A percentile compares a stretch with the other conserved stretches of the same genome.
These are phyloP conservation scores for Patellifolia procumbens DNA, from an alignment of 179 eudicot genomes.

Conservation along the genomic window DNA sequence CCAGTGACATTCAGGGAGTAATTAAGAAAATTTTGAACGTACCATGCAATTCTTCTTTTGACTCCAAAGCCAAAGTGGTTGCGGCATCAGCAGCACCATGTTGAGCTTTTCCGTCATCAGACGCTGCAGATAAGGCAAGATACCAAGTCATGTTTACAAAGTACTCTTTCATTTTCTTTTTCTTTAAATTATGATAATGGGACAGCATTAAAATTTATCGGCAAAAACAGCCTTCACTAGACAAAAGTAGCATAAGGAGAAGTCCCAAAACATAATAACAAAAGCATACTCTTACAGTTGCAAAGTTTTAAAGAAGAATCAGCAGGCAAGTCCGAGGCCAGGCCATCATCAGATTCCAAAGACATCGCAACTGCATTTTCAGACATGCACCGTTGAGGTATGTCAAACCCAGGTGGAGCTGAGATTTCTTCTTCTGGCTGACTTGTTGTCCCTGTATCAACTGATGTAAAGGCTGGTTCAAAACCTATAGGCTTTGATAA, in stretches of 20 bases:
- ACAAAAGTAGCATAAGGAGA: not conserved
- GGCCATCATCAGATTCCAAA: conserved; percentile 15
- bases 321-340: conserved; percentile 15
- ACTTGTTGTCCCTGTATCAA: conserved; percentile 15
- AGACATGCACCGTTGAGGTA: conserved; percentile 23
- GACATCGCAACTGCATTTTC: conserved; percentile 20
- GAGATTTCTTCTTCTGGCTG: conserved; percentile 34
- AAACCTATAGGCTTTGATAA: conserved; percentile 6
- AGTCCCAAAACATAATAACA: not conserved
- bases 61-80: conserved; percentile 4
- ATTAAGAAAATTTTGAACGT: not conserved
- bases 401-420: conserved; percentile 41
- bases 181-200: no score
- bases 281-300: not conserved
- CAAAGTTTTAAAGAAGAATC: conserved; percentile 17
- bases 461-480: conserved; percentile 1
- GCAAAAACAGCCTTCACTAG: no score
- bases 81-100: conserved; percentile 5
- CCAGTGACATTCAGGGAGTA: no score
- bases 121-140: conserved; percentile 6
- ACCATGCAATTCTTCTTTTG: not conserved
- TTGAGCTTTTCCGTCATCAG: conserved; percentile 7
- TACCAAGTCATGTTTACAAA: not conserved
- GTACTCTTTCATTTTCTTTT: no score
- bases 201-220: no score